These are phyloP conservation scores for Microbotryum violaceum DNA, from an alignment of 1,284 basidiomycete species.

Conservation along the genomic window DNA sequence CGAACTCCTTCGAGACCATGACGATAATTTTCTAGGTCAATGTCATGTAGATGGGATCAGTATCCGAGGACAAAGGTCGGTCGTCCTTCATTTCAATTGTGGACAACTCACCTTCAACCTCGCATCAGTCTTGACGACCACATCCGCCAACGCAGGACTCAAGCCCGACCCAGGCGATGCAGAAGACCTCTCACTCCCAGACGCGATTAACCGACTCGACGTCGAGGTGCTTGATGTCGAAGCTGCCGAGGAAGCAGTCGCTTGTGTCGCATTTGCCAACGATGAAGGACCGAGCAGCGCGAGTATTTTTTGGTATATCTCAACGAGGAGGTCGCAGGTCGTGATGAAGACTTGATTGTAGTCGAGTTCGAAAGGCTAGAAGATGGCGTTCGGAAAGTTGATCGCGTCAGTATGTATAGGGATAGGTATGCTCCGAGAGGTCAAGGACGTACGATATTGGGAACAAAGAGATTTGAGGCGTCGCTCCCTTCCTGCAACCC, in stretches of 20 bases:
- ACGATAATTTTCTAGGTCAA: slow-evolving; percentile 63
- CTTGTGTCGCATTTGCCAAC: slow-evolving; percentile 45
- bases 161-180: slow-evolving; percentile 25
- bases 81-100: too few species aligned
- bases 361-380: slow-evolving; percentile 70
- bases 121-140: slow-evolving; percentile 65
- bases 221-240: slow-evolving; percentile 51
- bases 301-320: slow-evolving; percentile 74
- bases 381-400: neutral
- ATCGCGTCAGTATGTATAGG: neutral
- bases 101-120: slow-evolving; percentile 61
- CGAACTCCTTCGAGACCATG: slow-evolving; percentile 67
- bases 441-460: slow-evolving; percentile 48
- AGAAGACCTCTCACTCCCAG: slow-evolving; percentile 1
- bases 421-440: neutral
- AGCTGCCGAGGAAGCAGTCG: slow-evolving; percentile 34
- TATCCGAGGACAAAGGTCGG: neutral
- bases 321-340: slow-evolving; percentile 73
- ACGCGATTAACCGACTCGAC: slow-evolving; percentile 37
- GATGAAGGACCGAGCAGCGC: slow-evolving; percentile 54
- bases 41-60: neutral
- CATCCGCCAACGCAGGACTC: slow-evolving; percentile 48
- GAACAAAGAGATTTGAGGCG: slow-evolving; percentile 61
- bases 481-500: slow-evolving; percentile 56
- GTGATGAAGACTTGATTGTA: slow-evolving; percentile 78